A percentile compares a stretch with the other conserved stretches of the same genome.
Evolutionary conservation across 306 rosid species (phyloP).

Genomic region (Sicyos baderoa): DNA sequence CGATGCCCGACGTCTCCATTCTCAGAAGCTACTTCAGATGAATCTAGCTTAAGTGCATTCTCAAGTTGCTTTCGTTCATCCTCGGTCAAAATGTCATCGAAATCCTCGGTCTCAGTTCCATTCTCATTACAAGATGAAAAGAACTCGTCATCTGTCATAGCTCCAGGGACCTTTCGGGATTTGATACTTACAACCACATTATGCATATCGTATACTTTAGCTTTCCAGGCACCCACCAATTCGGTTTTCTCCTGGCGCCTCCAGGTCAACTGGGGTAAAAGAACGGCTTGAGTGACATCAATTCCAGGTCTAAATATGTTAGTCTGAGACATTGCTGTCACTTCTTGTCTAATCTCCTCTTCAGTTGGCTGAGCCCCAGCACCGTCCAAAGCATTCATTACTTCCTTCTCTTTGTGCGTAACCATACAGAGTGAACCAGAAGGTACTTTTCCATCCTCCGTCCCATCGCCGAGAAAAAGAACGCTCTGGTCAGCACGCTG

Average conservation of each 20-base stretch:
- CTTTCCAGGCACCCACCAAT: conserved; percentile 83
- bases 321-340: conserved; percentile 87
- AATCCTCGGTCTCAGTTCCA: conserved; percentile 73
- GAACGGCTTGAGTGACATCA: conserved; percentile 95
- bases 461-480: conserved; percentile 86
- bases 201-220: conserved; percentile 96
- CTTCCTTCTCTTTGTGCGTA: conserved; percentile 85
- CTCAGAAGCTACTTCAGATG: conserved; percentile 46
- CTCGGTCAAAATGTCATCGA: conserved; percentile 72
- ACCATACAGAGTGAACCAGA: conserved; percentile 93
- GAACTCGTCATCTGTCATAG: conserved; percentile 87
- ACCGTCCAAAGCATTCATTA: conserved; percentile 86
- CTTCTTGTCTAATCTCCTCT: conserved; percentile 88
- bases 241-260: conserved; percentile 89
- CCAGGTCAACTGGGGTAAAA: conserved; percentile 91
- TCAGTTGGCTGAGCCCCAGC: conserved; percentile 79
- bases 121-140: conserved; percentile 74
- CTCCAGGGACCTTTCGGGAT: conserved; percentile 93
- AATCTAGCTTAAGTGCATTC: conserved; percentile 70
- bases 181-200: conserved; percentile 90
- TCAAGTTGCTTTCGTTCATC: conserved; percentile 90
- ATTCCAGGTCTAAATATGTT: conserved; percentile 94
- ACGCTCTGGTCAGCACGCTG: conserved; percentile 94
- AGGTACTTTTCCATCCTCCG: conserved; percentile 70
- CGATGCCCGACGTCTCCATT: conserved; percentile 62